These are phyloP conservation scores for Vitis hybrid DNA, from an alignment of 177 flowering plant species.

Conservation along the genomic window DNA sequence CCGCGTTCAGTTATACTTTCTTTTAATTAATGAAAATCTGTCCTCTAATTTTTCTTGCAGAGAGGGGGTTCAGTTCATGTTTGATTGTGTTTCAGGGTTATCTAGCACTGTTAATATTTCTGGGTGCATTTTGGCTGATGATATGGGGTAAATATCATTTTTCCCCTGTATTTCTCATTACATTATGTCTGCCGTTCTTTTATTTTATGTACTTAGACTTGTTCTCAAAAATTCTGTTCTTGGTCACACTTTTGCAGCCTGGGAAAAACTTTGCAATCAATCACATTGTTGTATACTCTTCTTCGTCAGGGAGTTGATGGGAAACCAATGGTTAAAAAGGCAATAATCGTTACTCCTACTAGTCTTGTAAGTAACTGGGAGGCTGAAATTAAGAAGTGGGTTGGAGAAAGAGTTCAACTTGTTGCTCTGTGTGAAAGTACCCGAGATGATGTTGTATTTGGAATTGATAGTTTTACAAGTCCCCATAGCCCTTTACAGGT, in stretches of 20 bases:
- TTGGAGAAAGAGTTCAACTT: conserved; percentile 79
- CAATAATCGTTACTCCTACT: conserved; percentile 94
- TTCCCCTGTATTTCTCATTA: neutral
- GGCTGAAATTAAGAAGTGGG: conserved; percentile 94
- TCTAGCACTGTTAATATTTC: conserved; percentile 40
- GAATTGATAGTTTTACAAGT: conserved; percentile 67
- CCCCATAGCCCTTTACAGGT: conserved; percentile 73
- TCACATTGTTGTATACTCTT: conserved; percentile 87
- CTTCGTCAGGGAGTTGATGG: conserved; percentile 96
- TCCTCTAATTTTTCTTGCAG: conserved; percentile 43
- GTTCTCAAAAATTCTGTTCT: conserved; percentile 3
- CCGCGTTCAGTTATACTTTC: neutral
- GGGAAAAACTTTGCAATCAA: conserved; percentile 98
- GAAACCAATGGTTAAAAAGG: conserved; percentile 88
- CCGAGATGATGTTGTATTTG: conserved; percentile 82
- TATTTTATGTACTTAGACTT: neutral
- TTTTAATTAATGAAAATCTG: neutral
- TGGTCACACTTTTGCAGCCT: conserved; percentile 50
- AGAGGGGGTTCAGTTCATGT: conserved; percentile 99
- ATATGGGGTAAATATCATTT: conserved; percentile 80
- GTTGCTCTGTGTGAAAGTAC: conserved; percentile 94
- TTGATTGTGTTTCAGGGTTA: conserved; percentile 86
- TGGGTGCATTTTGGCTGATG: conserved; percentile 99
- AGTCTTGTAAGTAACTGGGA: conserved; percentile 99
- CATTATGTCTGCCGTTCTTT: neutral